Percentiles rank a stretch among this genome's conserved stretches.
Evolutionary conservation across 2,329 filamentous ascomycete genomes (phyloP).

Genomic region (Ophiosphaerella narmari): DNA sequence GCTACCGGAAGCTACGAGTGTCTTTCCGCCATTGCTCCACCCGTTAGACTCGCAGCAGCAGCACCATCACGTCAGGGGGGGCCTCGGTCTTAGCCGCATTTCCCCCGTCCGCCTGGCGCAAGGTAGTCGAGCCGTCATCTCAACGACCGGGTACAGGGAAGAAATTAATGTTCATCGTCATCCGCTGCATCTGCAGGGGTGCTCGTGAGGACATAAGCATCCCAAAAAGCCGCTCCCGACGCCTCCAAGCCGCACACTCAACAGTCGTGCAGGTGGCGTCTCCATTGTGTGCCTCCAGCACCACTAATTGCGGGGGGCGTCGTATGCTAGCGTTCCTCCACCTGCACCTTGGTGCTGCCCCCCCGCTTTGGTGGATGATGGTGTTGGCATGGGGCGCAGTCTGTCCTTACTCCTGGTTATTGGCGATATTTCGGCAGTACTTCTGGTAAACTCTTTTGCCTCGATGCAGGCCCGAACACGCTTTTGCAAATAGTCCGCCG

Average conservation of each 20-base stretch:
- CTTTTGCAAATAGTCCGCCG: neutral
- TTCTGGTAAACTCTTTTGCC: conserved; percentile 4
- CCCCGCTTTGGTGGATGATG: no score
- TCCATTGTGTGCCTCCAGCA: neutral
- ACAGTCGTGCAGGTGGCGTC: no score
- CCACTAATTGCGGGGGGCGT: conserved; percentile 31
- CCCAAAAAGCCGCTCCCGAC: conserved; percentile 33
- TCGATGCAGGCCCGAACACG: neutral
- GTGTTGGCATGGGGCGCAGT: conserved; percentile 4
- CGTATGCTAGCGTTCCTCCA: conserved; percentile 23
- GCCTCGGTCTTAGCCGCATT: neutral
- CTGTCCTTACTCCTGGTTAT: conserved; percentile 11
- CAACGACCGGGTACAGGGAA: neutral
- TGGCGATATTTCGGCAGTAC: conserved; percentile 28
- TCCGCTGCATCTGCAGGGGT: conserved; percentile 22
- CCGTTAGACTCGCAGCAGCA: neutral
- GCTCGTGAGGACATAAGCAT: conserved; percentile 32
- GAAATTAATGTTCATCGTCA: conserved; percentile 30
- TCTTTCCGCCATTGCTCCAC: conserved; percentile 2
- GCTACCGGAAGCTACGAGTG: conserved; percentile 7
- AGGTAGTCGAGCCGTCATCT: conserved; percentile 10
- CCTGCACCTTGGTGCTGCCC: conserved; percentile 7
- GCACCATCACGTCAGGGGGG: conserved; percentile 9
- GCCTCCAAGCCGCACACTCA: conserved; percentile 8
- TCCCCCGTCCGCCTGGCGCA: conserved; percentile 15